Evolutionary conservation across 2,329 filamentous ascomycete species (phyloP), one percentile per base, ranked within the genome.

Genomic region (Cladosporium sphaerospermum): DNA sequence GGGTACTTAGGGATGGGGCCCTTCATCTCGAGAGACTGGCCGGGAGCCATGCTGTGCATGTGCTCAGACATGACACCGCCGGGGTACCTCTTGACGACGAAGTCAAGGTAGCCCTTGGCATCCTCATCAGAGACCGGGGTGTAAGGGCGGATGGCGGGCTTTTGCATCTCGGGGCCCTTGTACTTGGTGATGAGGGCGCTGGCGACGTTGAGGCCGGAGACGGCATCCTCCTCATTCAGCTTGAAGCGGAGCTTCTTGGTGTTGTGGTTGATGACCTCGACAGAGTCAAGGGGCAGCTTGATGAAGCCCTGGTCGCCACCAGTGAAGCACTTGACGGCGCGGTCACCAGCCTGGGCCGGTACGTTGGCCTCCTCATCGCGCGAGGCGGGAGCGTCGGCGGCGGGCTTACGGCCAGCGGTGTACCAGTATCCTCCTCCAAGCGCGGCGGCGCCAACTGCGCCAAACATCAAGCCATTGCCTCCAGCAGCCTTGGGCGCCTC

Each of bases 1-100:
- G 82, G 73, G 73, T 96, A 97, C 75, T 99, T 99, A 65, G 89
- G 88, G 37, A 99, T 83, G 2, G 93, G 93, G 14, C 93, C 93
- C 80, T 99, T 97, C 77, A 99, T 84, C 57, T 92, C 85, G 52
- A 99, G 83, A 13, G 79, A 78, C 72, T 97, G 86, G 58, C 90
- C 89, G 42, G 88, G 84, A 33, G 79, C 78, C 83, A 99, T 82
- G 67, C 80, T 78, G 78, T 96, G 89, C 47, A 99, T 69, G 75
- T 97, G 88, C 61, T 83, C 82, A 59, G 88, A 95, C 93, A 99
- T 97, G 57, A 88, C 85, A 36, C 93, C 93, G 64, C 84, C 79
- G 57, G 88, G 86, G 77, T 99, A 99, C 66, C 83, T 83, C 80
- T 99, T 99, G 67, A 99, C 81, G 49, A 99, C 71, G 56, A 99